Percentiles rank a stretch among this genome's conserved stretches.
phyloP scores from a whole-genome alignment of 2,329 filamentous ascomycete genomes.

The Colletotrichum simmondsii region DNA sequence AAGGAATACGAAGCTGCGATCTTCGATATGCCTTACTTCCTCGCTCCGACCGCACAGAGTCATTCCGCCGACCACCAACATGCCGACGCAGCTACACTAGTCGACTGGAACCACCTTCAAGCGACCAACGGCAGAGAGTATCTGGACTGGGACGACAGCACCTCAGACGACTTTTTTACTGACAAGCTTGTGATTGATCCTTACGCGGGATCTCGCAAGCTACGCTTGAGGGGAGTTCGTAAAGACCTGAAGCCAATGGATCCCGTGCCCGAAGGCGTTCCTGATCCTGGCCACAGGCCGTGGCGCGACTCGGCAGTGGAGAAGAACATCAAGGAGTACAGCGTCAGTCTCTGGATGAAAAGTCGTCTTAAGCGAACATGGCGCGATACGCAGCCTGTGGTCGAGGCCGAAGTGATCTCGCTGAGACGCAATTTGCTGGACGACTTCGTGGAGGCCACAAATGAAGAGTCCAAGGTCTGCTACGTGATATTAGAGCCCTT shows the following conservation, averaged over 20 bases:
- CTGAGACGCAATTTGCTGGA: conserved; percentile 88
- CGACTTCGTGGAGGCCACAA: conserved; percentile 65
- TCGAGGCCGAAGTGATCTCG: conserved; percentile 78
- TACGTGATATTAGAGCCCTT: conserved; percentile 83
- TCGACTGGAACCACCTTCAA: conserved; percentile 73
- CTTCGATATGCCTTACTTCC: conserved; percentile 81
- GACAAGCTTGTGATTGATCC: conserved; percentile 68
- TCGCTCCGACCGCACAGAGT: conserved; percentile 67
- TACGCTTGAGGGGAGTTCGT: conserved; percentile 65
- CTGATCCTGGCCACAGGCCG: conserved; percentile 56
- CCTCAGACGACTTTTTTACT: conserved; percentile 60
- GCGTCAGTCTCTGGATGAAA: conserved; percentile 78
- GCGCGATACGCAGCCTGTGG: conserved; percentile 80
- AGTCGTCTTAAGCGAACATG: conserved; percentile 63
- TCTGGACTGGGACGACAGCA: conserved; percentile 53
- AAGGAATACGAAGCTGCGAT: conserved; percentile 78
- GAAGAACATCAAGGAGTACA: conserved; percentile 83
- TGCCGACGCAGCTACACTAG: conserved; percentile 30
- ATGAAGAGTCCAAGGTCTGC: conserved; percentile 57
- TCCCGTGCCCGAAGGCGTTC: conserved; percentile 68
- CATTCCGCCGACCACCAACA: conserved; percentile 40
- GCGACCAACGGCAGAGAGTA: conserved; percentile 47
- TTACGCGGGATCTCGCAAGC: conserved; percentile 72
- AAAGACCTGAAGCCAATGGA: conserved; percentile 71
- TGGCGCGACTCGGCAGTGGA: conserved; percentile 47